Percentiles rank a stretch among this genome's conserved stretches.
phyloP scores from a whole-genome alignment of 495 filamentous ascomycete genomes.

The Penicillium robsamsonii region DNA sequence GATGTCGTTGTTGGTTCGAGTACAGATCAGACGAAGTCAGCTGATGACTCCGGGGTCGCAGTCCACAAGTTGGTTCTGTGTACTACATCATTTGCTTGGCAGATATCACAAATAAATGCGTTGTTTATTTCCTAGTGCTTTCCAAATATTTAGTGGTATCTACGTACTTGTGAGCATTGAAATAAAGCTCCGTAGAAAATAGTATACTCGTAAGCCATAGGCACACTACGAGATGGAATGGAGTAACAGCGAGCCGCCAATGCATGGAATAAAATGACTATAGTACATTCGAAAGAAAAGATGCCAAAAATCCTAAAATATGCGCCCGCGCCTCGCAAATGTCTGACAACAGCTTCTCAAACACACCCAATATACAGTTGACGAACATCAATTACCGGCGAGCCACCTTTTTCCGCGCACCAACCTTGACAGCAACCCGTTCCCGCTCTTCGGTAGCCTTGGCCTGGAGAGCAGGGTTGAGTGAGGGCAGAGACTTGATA shows the following conservation, averaged over 20 bases:
- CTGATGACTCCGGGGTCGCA: neutral
- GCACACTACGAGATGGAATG: neutral
- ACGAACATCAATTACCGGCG: constrained; percentile 26
- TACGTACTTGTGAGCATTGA: neutral
- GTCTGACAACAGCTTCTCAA: constrained; percentile 29
- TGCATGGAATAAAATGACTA: constrained; percentile 34
- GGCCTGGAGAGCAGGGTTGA: constrained; percentile 37
- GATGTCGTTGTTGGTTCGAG: neutral
- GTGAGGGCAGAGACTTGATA: constrained; percentile 29
- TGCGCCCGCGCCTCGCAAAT: constrained; percentile 43
- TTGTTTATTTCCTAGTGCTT: neutral
- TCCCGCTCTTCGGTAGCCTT: constrained; percentile 38
- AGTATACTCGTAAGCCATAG: neutral
- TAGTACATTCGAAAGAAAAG: constrained; percentile 41
- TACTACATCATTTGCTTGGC: neutral
- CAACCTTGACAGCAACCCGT: constrained; percentile 39
- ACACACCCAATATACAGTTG: constrained; percentile 28
- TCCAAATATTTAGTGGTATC: neutral
- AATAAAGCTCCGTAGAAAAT: neutral
- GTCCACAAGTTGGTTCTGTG: neutral
- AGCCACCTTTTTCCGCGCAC: constrained; percentile 29
- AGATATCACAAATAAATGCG: neutral
- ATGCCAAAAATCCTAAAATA: constrained; percentile 32
- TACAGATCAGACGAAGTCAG: neutral
- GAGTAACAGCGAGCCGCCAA: constrained; percentile 27